Base-by-base conservation (phyloP, 352 stramenopile genomes). In the Globisporangium sylvaticum region DNA sequence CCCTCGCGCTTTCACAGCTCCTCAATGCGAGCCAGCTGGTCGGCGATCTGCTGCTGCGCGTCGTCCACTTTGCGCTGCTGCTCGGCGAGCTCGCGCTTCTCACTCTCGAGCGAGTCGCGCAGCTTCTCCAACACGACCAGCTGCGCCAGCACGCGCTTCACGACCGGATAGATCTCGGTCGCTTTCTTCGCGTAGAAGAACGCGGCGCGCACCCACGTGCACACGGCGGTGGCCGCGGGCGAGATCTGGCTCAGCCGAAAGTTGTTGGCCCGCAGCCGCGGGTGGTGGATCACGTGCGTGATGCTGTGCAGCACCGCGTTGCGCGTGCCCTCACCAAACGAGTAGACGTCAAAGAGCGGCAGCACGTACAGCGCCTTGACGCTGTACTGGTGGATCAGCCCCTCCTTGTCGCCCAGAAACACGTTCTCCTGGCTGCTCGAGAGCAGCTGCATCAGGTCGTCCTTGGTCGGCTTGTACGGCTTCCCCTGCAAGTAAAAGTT, bases 371-470 rank as follows among this genome's bases (percentile, higher is more conserved):
- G 65, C 24, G 87, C 87, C 63, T 93, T 92, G 53, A 94, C 80
- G 20, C 71, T 68, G 73, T 94, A 94, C 22, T 76, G 71, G 68
- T 94, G 87, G 52, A 94, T 94, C 10, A 94, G 56, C 2, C 81
- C 86, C 71, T 94, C 87, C 6, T 81, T 84, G 66, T 94, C 87
- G 20, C 87, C 87, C n/a, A 94, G 56, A 37, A 81, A 70, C 46
- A 92, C 87, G 58, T 94, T 94, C 22, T 94, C 87, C n/a, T 89
- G 78, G 67, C 76, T 92, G 42, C 73, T 93, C 2, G 81, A 90
- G 15, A 94, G 74, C 57, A 94, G 56, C 52, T 77, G 81, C 64
- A 90, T 73, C 3, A 94, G 32, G 67, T 94, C 81, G 15, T 92
- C 77, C 24, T 68, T 73, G 18, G 74, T 85, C 2, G 87, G 87